Evolutionary conservation across 176 grass and related monocot genomes (phyloP).

Genomic region (Musa acuminata): DNA sequence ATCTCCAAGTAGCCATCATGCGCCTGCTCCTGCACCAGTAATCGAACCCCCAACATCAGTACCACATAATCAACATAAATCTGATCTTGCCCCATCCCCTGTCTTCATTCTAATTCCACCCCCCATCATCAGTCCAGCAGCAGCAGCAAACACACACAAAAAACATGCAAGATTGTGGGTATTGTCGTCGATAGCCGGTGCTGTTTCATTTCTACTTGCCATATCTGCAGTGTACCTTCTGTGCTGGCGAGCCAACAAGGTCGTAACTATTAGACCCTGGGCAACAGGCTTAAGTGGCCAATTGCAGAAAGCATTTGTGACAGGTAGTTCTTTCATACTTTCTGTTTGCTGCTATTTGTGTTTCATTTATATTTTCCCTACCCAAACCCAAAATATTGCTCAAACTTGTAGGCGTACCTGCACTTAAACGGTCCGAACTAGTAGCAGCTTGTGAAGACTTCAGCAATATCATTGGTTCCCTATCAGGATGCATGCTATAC

Average conservation of each 20-base stretch:
- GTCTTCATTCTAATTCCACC: not conserved
- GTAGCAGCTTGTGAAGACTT: slow-evolving; percentile 83
- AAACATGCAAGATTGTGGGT: slow-evolving; percentile 21
- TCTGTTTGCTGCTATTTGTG: not conserved
- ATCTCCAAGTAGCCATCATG: slow-evolving; percentile 20
- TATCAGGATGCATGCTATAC: slow-evolving; percentile 51
- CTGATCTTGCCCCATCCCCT: slow-evolving; percentile 16
- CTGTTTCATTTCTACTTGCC: slow-evolving; percentile 34
- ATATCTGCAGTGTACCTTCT: slow-evolving; percentile 32
- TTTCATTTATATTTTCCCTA: not conserved
- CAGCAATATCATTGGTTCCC: slow-evolving; percentile 73
- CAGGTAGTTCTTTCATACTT: slow-evolving; percentile 39
- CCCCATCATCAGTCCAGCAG: not conserved
- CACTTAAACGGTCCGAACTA: slow-evolving; percentile 58
- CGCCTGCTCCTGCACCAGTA: slow-evolving; percentile 25
- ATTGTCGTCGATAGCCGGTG: slow-evolving; percentile 19
- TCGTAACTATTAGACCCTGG: slow-evolving; percentile 71
- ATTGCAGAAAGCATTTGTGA: slow-evolving; percentile 80
- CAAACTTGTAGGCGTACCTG: slow-evolving; percentile 51
- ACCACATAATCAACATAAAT: slow-evolving; percentile 9
- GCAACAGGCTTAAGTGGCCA: slow-evolving; percentile 85
- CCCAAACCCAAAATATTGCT: slow-evolving; percentile 16
- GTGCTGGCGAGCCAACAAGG: slow-evolving; percentile 47
- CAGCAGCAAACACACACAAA: not conserved
- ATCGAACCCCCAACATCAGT: slow-evolving; percentile 13